A percentile compares a stretch with the other conserved stretches of the same genome.
phyloP scores from a whole-genome alignment of 2,329 filamentous ascomycete species.

The Fusarium equiseti region DNA sequence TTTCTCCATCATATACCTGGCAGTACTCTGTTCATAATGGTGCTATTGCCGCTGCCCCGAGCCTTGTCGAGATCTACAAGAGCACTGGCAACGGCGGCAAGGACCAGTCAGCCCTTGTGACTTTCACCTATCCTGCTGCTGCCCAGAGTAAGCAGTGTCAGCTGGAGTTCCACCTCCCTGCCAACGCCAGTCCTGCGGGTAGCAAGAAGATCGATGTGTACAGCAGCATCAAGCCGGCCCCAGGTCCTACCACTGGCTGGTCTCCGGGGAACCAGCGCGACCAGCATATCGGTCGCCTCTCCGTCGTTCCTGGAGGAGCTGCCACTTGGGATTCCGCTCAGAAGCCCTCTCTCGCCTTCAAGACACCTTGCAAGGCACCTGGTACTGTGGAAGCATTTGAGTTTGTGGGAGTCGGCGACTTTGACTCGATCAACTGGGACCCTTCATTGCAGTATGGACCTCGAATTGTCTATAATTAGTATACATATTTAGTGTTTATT shows the following conservation, averaged over 20 bases:
- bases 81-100: background rate
- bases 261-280: conserved; percentile 2
- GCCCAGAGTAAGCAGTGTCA: background rate
- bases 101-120: background rate
- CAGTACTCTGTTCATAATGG: conserved; percentile 8
- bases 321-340: conserved; percentile 6
- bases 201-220: conserved; percentile 14
- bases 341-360: conserved; percentile 7
- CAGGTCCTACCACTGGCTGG: background rate
- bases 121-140: conserved; percentile 2
- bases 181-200: background rate
- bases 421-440: conserved; percentile 3
- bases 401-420: conserved; percentile 7
- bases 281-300: background rate
- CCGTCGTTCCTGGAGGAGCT: background rate
- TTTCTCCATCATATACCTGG: background rate
- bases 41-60: background rate
- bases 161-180: background rate
- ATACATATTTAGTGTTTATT: too few species aligned
- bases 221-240: background rate
- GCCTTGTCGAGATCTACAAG: background rate
- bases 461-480: background rate
- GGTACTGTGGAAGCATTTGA: conserved; percentile 7
- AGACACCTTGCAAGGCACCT: conserved; percentile 5
- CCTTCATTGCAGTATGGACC: background rate